Percentiles rank a stretch among this genome's conserved stretches.
phyloP scores from a whole-genome alignment of 1,139 yeast species.

The Candida tetrigidarum region DNA sequence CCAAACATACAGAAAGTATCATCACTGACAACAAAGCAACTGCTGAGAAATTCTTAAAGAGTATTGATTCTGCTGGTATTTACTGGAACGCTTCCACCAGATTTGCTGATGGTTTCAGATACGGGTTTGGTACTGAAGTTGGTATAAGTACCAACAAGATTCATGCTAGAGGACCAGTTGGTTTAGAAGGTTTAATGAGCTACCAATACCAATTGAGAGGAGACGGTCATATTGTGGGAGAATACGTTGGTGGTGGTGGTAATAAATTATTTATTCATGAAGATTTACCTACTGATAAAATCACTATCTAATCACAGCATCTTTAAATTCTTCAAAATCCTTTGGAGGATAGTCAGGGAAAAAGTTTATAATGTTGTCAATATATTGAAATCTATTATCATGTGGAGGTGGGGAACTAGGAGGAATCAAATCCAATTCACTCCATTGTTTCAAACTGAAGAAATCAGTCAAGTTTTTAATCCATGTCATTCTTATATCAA shows the following conservation, averaged over 20 bases:
- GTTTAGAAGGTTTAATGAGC: slow-evolving; percentile 93
- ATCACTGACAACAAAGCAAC: slow-evolving; percentile 70
- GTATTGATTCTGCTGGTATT: slow-evolving; percentile 96
- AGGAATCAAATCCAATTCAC: slow-evolving; percentile 35
- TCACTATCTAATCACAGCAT: slow-evolving; percentile 10
- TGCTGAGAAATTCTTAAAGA: slow-evolving; percentile 81
- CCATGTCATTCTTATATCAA: slow-evolving; percentile 74
- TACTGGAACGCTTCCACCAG: slow-evolving; percentile 98
- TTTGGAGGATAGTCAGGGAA: slow-evolving; percentile 49
- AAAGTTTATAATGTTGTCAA: slow-evolving; percentile 33
- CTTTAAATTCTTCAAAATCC: slow-evolving; percentile 36
- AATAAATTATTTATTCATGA: slow-evolving; percentile 76
- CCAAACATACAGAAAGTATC: slow-evolving; percentile 95
- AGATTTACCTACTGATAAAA: slow-evolving; percentile 34
- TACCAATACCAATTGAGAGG: slow-evolving; percentile 95
- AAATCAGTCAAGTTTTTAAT: slow-evolving; percentile 67
- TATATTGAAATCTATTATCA: slow-evolving; percentile 22
- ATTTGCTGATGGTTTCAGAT: slow-evolving; percentile 98
- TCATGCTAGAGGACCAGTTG: slow-evolving; percentile 99
- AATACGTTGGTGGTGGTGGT: slow-evolving; percentile 94
- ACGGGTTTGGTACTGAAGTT: slow-evolving; percentile 98
- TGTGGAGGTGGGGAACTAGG: slow-evolving; percentile 17
- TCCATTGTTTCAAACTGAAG: slow-evolving; percentile 64
- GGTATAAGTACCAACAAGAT: slow-evolving; percentile 97
- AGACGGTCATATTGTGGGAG: slow-evolving; percentile 88